Base-by-base conservation (phyloP, 2,329 filamentous ascomycete genomes). In the Graphiopsis chlorocephala region DNA sequence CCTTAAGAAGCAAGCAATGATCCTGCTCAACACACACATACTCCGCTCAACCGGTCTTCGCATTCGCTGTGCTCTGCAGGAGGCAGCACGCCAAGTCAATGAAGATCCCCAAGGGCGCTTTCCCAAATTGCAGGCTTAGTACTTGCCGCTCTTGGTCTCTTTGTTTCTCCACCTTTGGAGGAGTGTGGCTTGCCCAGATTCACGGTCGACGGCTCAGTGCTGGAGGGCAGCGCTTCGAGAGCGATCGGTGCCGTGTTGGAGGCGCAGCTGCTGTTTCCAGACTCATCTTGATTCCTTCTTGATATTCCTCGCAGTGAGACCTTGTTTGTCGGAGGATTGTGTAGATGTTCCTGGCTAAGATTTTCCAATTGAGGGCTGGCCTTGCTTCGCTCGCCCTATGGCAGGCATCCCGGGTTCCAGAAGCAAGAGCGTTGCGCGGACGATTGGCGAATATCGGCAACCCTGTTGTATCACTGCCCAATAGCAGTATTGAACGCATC, bases 81-180 rank as follows among this genome's bases (percentile, higher is more conserved):
- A 55, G 48, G 33, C 25, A 29, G 48, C 31, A 28, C 60, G 48
- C 60, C 60, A 62, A 62, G 60, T 55, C n/a, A 23, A 20, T 25
- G 60, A 62, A 55, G 48, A 55, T 38, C 48, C 29, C 60, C 48
- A 62, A 62, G 60, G 60, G 60, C 60, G 60, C 60, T 55, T 62
- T 53, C 17, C 14, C 17, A 62, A 55, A 62, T 62, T 62, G 48
- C 60, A 61, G 60, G 60, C 47, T 28, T 48, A 28, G 45, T 33
- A 25, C 14, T 26, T 33, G 29, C 45, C 45, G 45, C 28, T 42
- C 15, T 26, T 33, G 48, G 25, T 28, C 15, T 33, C 17, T 50
- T 55, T 55, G 25, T 23, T 28, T 50, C n/a, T 29, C 20, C 42
- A 17, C 45, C 2, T 45, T 5, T 61, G 47, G 59, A 42, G 20